phyloP scores from a whole-genome alignment of 768 basidiomycete genomes.

The Serendipita sp. region DNA sequence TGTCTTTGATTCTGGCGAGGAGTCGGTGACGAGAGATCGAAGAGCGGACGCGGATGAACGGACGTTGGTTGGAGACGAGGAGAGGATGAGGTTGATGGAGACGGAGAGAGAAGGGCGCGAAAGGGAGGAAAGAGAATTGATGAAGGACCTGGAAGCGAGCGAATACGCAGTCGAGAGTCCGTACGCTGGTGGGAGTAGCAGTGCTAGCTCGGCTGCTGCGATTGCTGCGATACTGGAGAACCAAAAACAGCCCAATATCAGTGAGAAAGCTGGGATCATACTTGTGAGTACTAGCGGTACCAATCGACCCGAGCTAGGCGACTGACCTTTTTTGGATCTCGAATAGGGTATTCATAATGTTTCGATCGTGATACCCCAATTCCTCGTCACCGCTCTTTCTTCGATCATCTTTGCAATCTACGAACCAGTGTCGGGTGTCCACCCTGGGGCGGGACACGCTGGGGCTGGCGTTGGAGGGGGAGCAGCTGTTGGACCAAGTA shows the following conservation, averaged over 20 bases:
- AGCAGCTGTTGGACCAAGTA: not conserved
- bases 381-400: conserved; percentile 75
- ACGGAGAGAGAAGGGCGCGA: conserved; percentile 12
- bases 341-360: conserved; percentile 85
- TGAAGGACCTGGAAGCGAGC: conserved; percentile 15
- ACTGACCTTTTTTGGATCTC: not conserved
- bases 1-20: not conserved
- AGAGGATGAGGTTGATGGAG: conserved; percentile 8
- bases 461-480: not conserved
- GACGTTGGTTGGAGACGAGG: conserved; percentile 16
- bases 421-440: conserved; percentile 31
- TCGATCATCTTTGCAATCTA: conserved; percentile 75
- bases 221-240: conserved; percentile 8
- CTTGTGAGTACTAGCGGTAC: conserved; percentile 32
- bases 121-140: conserved; percentile 16
- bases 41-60: conserved; percentile 17
- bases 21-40: not conserved
- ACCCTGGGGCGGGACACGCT: conserved; percentile 8
- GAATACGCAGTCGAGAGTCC: conserved; percentile 9
- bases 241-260: conserved; percentile 25
- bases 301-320: no score
- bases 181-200: not conserved
- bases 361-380: conserved; percentile 86
- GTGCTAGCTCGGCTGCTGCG: conserved; percentile 7
- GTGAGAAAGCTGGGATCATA: conserved; percentile 78